Evolutionary conservation across 2,329 filamentous ascomycete species (phyloP), one percentile per base, ranked within the genome.

Genomic region (Diplodia seriata): DNA sequence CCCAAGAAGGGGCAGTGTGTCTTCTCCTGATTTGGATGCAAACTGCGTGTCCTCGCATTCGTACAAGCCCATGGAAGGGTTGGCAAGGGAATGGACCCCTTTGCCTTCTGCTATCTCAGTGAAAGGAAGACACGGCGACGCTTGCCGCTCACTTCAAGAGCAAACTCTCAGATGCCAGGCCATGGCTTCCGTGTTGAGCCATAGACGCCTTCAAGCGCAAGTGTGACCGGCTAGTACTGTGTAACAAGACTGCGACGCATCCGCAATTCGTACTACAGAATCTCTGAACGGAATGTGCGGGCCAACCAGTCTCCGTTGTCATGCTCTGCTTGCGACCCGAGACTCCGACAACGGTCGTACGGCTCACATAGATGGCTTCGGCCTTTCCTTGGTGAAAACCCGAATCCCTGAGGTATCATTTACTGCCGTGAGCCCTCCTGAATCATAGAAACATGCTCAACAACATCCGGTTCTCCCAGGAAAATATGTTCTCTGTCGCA

Each of bases 1-100:
- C 18, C 43, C 18, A 14, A 20, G 29, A 63, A 5, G 49, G 11
- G 11, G 3, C 11, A 18, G 59, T 63, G 47, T 47, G 47, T 40
- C 59, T 47, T 23, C 59, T 62, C 59, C 40, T 62, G 7, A 38
- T n/a, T 62, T 40, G 12, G 29, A 20, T n/a, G 20, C 14, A 26
- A 7, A 20, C 57, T 26, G 40, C 40, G 11, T 8, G 3, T 49
- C 23, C 40, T 33, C 40, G 15, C 26, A 12, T 14, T 33, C 5
- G 12, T 18, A 14, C 57, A 29, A 36, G 18, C 18, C 15, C 7
- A 29, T 43, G 33, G 36, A 47, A 47, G 40, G 12, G 6, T n/a
- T 43, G 14, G 7, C 40, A 5, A 47, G 18, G 9, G 18, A 20
- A 47, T 12, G 0, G 26, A 3, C 18, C 43, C 43, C 33, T 29